Evolutionary conservation across 2,329 filamentous ascomycete species (phyloP), one percentile per base, ranked within the genome.

Genomic region (Apiospora hydei): DNA sequence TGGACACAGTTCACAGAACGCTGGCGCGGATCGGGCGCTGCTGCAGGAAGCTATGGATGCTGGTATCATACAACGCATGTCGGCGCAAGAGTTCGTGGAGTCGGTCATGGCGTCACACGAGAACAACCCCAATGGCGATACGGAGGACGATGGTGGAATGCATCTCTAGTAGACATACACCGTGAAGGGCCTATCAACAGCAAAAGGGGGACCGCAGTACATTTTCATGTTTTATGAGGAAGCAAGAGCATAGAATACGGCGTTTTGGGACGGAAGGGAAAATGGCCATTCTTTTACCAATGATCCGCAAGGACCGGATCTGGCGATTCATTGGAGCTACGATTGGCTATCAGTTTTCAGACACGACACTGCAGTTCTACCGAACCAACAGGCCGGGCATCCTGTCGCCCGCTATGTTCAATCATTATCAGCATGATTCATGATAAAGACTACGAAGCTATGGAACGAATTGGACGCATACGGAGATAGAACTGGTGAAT

Each of bases 61-160:
- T 76, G 89, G 89, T 30, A 91, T 89, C 0, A 90, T 91, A 75
- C 86, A 89, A 78, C 57, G 57, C 21, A 64, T 64, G 57, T 11
- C 57, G 2, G 57, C 57, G 4, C 57, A 64, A 38, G 57, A 64
- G 10, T 64, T 64, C 34, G 57, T 64, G 57, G 57, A 64, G 0
- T 64, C 57, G 3, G 57, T 64, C 34, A 64, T 64, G 57, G 18
- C 57, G 11, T 34, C 38, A 64, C 57, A 64, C 21, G 57, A 64
- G 16, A 38, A 61, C 8, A 21, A 61, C 8, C 21, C 8, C 7
- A 49, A 51, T 51, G 49, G n/a, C 21, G 57, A 41, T n/a, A n/a
- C 30, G 2, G 57, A 64, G 13, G 57, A 13, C 57, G 57, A 41
- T 13, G 57, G 57, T 1, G 57, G 57, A 14, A 41, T 64, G 57